Evolutionary conservation across 1,284 basidiomycete species (phyloP), one percentile per base, ranked within the genome.

Genomic region (Phylloporus sp.): DNA sequence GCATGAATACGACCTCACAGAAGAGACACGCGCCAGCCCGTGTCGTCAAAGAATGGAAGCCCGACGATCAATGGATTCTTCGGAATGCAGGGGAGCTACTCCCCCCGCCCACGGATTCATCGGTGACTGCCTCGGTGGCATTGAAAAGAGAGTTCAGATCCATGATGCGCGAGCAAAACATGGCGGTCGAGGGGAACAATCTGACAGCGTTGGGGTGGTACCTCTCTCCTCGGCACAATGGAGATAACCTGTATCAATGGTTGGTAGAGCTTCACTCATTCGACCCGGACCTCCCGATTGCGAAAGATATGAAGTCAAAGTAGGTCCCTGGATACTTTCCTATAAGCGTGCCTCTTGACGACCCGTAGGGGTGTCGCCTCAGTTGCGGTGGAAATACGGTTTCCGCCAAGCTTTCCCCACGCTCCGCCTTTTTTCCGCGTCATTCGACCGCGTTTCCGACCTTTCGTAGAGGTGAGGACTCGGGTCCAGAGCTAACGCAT

Each of bases 231-330:
- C 83, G 86, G 22, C 74, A 85, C 49, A 82, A 88, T 32, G 82
- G 82, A 12, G 84, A 89, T 69, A 89, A 89, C 68, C 74, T 89
- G 22, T 89, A 87, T 74, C 87, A 87, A 68, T 89, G 87, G 87
- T 84, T 89, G 63, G 82, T 89, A 11, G 87, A 89, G 72, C 74
- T 89, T 77, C 86, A 88, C 73, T 88, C 86, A 15, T 85, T 89
- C 65, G 86, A 90, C 62, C 74, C 78, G 20, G 74, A 73, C 2
- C 71, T 90, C 24, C 86, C 85, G 0, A 79, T 89, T 56, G 82
- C 86, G 4, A 76, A 83, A 66, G 86, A 88, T 69, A 70, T 88
- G 80, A 79, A 79, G 66, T 67, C 67, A n/a, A 78, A 77, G 86
- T 86, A 54, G 42, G 81, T 79, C 44, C 3, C 50, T 26, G n/a